Conservation (phyloP, 495 filamentous ascomycete genomes). For the Penicillium atrosanguineum region DNA sequence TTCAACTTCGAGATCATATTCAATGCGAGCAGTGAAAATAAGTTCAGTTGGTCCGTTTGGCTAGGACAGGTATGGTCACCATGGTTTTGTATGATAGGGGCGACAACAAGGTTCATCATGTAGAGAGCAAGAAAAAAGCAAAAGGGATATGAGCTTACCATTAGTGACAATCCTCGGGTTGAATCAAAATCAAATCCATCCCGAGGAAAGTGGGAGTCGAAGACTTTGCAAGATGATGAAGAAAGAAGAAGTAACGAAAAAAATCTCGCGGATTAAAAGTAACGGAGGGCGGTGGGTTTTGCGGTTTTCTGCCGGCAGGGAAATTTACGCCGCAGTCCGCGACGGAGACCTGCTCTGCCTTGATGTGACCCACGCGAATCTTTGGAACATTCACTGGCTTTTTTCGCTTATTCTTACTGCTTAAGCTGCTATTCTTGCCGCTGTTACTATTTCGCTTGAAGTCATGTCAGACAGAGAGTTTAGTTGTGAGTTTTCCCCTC, state of each 20-base stretch:
- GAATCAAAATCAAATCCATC: slow-evolving; percentile 13
- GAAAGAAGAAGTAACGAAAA: slow-evolving; percentile 25
- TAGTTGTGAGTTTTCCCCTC: slow-evolving; percentile 55
- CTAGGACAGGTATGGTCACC: slow-evolving; percentile 86
- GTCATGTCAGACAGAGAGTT: slow-evolving; percentile 91
- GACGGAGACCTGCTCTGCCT: slow-evolving; percentile 14
- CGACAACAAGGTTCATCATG: slow-evolving; percentile 89
- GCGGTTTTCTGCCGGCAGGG: slow-evolving; percentile 27
- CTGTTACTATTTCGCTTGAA: slow-evolving; percentile 17
- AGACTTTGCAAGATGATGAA: slow-evolving; percentile 9
- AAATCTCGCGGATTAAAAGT: slow-evolving; percentile 28
- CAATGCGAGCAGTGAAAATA: slow-evolving; percentile 14
- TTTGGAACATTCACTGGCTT: slow-evolving; percentile 6
- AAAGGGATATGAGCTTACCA: slow-evolving; percentile 35
- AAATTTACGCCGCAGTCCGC: slow-evolving; percentile 20
- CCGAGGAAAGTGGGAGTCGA: slow-evolving; percentile 5
- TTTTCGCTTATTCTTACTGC: slow-evolving; percentile 4
- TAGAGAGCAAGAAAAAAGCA: slow-evolving; percentile 21
- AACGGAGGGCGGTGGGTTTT: slow-evolving; percentile 23
- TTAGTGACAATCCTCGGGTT: slow-evolving; percentile 22
- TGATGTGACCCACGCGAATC: slow-evolving; percentile 18
- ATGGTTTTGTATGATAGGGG: slow-evolving; percentile 84
- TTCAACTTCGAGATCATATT: slow-evolving; percentile 13
- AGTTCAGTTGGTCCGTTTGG: slow-evolving; percentile 87
- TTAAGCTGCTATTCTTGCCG: not conserved